These are phyloP conservation scores for Patellifolia procumbens DNA, from an alignment of 179 eudicot genomes.

Conservation along the genomic window DNA sequence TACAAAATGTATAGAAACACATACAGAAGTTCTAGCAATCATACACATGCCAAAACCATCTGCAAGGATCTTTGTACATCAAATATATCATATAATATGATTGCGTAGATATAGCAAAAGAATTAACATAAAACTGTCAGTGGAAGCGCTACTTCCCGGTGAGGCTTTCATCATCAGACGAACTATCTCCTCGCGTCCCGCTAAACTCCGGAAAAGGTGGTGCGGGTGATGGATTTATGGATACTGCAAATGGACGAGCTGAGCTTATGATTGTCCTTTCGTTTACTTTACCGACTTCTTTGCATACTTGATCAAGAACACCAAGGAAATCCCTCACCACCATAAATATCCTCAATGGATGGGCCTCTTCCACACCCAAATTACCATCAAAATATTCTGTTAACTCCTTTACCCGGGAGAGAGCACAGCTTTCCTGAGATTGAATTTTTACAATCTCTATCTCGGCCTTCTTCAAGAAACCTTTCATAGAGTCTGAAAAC, in stretches of 20 bases:
- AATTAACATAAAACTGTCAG: not conserved
- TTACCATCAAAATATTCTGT: slow-evolving; percentile 85
- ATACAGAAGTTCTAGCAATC: not conserved
- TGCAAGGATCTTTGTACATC: slow-evolving; percentile 14
- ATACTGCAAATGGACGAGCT: slow-evolving; percentile 30
- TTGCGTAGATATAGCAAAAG: slow-evolving; percentile 13
- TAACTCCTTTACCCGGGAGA: slow-evolving; percentile 64
- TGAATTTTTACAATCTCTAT: slow-evolving; percentile 52
- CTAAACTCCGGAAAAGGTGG: slow-evolving; percentile 47
- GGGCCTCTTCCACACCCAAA: slow-evolving; percentile 67
- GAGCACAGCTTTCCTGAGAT: slow-evolving; percentile 46
- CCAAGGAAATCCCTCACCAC: slow-evolving; percentile 83
- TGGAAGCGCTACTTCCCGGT: slow-evolving; percentile 8
- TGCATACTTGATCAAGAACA: slow-evolving; percentile 78
- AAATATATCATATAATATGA: slow-evolving; percentile 4
- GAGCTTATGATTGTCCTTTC: slow-evolving; percentile 61
- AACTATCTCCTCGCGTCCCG: slow-evolving; percentile 29
- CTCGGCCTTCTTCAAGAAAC: slow-evolving; percentile 61
- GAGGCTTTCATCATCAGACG: slow-evolving; percentile 26
- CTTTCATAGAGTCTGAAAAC: slow-evolving; percentile 62
- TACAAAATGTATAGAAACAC: slow-evolving; percentile 15
- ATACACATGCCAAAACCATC: not conserved
- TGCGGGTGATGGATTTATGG: slow-evolving; percentile 30
- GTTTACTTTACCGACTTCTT: slow-evolving; percentile 81
- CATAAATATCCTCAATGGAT: slow-evolving; percentile 63